Conservation (phyloP, 257 asterid genomes). For the Mentha longifolia region DNA sequence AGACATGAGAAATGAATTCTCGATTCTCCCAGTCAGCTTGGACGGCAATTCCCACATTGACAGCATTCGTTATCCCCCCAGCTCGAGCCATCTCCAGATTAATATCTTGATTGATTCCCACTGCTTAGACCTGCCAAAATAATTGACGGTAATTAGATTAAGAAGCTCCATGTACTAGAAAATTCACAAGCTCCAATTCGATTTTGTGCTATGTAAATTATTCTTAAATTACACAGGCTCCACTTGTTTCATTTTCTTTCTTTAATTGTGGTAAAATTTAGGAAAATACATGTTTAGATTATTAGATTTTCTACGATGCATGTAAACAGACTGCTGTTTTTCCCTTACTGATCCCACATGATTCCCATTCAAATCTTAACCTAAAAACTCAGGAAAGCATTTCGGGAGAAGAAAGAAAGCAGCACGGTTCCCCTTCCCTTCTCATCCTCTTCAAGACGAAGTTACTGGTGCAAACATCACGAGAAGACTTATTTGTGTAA, state of each 20-base stretch:
- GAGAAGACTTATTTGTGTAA: too few species aligned
- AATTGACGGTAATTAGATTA: background rate
- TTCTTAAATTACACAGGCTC: too few species aligned
- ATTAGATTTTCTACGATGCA: too few species aligned
- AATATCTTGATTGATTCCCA: constrained; percentile 3
- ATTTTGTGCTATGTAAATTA: background rate
- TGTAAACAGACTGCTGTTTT: too few species aligned
- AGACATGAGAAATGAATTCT: constrained; percentile 84
- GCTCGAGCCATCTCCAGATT: constrained; percentile 69
- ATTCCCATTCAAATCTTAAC: too few species aligned
- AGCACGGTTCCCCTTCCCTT: too few species aligned
- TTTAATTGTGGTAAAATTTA: background rate
- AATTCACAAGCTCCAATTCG: background rate
- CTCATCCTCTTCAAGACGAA: too few species aligned
- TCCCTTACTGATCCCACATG: too few species aligned
- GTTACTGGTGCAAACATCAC: too few species aligned
- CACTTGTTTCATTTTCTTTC: background rate
- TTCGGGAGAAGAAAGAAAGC: too few species aligned
- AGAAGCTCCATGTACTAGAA: background rate
- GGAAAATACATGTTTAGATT: background rate
- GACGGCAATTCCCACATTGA: constrained; percentile 92
- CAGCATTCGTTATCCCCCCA: constrained; percentile 90
- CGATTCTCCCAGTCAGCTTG: constrained; percentile 99
- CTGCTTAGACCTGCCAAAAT: constrained; percentile 4
- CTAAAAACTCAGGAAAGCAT: too few species aligned